Base-by-base conservation (phyloP, 2,329 filamentous ascomycete species). In the Periconia sp. region DNA sequence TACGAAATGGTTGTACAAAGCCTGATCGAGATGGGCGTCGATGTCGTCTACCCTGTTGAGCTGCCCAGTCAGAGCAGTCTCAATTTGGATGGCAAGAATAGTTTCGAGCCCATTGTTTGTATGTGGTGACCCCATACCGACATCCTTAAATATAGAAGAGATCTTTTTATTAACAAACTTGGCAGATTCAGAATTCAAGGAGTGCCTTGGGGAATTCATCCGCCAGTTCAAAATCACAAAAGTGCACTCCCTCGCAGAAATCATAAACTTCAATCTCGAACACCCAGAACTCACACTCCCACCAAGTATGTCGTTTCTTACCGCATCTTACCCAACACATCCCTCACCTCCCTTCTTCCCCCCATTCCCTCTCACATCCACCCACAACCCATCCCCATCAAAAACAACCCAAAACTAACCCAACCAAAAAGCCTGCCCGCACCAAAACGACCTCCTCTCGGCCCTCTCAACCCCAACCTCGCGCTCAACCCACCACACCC, bases 61-160 rank as follows among this genome's bases (percentile, higher is more conserved):
- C 47, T 71, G 13, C 61, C 67, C 17, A 63, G 60, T 18, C 70
- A 70, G 45, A 58, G 63, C 20, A 64, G 58, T 27, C 57, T 73
- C 41, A 70, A 66, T 40, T 50, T 69, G 15, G 63, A 68, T 37
- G 68, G 65, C 23, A 64, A 63, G 50, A 72, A 72, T 42, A 64
- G 66, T 54, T 73, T 72, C 49, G 70, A 73, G 57, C 66, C 69
- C 42, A 66, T 73, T 37, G 69, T 72, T 41, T 72, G 69, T 73
- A 59, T 60, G 70, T 63, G 20, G 41, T 18, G 31, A 35, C 9
- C 27, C 23, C 3, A 27, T 27, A 27, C 8, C 23, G 3, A 37
- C 33, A 37, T 19, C 2, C 20, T 45, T 30, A 8, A 27, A 27
- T 8, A 27, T 27, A 27, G 23, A 8, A 27, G 8, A 27, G 23